Conservation (phyloP, 2,329 filamentous ascomycete species). For the Sporothrix humicola region DNA sequence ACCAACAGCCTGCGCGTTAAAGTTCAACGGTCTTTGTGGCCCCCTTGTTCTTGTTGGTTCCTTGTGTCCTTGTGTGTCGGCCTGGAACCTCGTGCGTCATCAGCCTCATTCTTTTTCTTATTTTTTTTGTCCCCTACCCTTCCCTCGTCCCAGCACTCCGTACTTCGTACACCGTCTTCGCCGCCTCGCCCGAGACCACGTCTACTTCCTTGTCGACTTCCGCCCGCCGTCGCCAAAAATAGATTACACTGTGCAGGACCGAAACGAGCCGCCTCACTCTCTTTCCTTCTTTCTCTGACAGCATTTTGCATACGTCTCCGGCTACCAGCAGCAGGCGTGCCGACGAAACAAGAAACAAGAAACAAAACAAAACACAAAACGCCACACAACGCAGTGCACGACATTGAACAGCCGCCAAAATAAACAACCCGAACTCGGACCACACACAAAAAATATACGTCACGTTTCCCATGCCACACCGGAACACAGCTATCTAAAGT, state of each 20-base stretch:
- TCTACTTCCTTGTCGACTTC: neutral
- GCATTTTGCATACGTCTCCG: neutral
- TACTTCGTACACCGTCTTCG: neutral
- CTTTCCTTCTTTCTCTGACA: neutral
- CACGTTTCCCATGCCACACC: neutral
- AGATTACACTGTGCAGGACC: neutral
- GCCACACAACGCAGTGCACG: neutral
- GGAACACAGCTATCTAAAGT: neutral
- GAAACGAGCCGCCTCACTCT: neutral
- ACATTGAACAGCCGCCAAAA: neutral
- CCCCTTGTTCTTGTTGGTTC: neutral
- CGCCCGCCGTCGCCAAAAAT: slow-evolving; percentile 16
- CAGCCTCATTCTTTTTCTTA: slow-evolving; percentile 7
- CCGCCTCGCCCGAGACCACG: slow-evolving; percentile 12
- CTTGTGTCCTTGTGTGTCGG: neutral
- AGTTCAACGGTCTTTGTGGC: slow-evolving; percentile 4
- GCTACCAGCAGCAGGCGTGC: slow-evolving; percentile 5
- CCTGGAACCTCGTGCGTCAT: neutral
- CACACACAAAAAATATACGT: neutral
- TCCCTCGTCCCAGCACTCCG: no score
- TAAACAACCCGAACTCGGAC: slow-evolving; percentile 14
- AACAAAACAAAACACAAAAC: slow-evolving; percentile 13
- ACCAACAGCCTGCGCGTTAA: slow-evolving; percentile 10
- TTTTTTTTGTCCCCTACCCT: neutral
- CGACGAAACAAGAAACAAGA: slow-evolving; percentile 18